These are phyloP conservation scores for Thermomyces lanuginosus DNA, from an alignment of 2,329 filamentous ascomycete species.

Conservation along the genomic window DNA sequence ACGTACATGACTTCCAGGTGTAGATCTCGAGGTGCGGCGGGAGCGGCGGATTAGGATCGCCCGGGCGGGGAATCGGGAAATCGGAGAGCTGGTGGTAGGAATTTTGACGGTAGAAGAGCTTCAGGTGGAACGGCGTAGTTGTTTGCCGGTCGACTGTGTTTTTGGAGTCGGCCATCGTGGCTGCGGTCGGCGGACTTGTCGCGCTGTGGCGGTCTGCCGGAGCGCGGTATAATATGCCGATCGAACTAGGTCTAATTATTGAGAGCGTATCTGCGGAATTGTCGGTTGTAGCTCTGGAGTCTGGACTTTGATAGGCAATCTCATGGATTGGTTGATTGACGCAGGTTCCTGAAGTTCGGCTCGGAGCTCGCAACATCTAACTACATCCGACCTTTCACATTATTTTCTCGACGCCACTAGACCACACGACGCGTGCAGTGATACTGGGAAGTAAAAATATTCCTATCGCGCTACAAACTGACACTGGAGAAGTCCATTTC, in stretches of 20 bases:
- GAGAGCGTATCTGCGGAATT: not conserved
- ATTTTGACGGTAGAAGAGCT: conserved; percentile 64
- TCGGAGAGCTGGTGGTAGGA: conserved; percentile 46
- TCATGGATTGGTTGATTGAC: too few species aligned
- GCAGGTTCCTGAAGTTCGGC: too few species aligned
- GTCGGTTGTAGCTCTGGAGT: too few species aligned
- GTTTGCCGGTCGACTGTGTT: conserved; percentile 37
- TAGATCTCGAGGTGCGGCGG: conserved; percentile 63
- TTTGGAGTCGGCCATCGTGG: conserved; percentile 15
- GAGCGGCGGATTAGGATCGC: conserved; percentile 43
- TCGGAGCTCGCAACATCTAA: too few species aligned
- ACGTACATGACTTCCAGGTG: conserved; percentile 67
- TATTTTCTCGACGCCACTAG: too few species aligned
- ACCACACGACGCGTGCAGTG: too few species aligned
- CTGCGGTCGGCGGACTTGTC: not conserved
- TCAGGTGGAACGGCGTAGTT: conserved; percentile 67
- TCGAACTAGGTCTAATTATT: not conserved
- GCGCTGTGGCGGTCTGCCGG: not conserved
- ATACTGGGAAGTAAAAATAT: too few species aligned
- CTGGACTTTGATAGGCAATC: too few species aligned
- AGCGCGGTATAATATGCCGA: too few species aligned
- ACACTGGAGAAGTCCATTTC: too few species aligned
- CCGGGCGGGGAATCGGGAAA: conserved; percentile 19
- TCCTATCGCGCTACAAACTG: too few species aligned
- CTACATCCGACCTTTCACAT: too few species aligned